Evolutionary conservation across 306 rosid genomes (phyloP), one percentile per base, ranked within the genome.

Genomic region (Aeschynomene evenia): DNA sequence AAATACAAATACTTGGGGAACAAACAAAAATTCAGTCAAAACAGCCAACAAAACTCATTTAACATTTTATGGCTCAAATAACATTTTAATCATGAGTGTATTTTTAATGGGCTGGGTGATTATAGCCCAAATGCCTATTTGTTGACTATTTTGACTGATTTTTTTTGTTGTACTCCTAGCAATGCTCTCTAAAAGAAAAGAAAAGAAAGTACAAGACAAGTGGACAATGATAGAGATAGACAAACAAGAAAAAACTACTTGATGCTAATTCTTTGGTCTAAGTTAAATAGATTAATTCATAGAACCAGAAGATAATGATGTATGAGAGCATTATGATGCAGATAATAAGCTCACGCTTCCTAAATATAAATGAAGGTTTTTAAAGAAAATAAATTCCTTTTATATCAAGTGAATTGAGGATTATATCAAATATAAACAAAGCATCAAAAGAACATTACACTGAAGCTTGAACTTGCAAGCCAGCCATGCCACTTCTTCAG

Each of bases 401-500:
- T 37, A 14, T 29, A 37, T 71, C 26, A 39, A 49, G 67, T 62
- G 64, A 63, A 48, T 80, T 48, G 39, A 67, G 29, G 29, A 37
- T 42, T 45, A 14, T 14, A 36, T 22, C 24, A 18, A 22, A 14
- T 14, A 36, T 22, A 20, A 18, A 22, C 53, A 71, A 57, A 77
- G 71, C 11, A 78, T 59, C 53, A 33, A 50, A 67, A 56, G 77
- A 80, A 64, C 29, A 71, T 81, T 89, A 86, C 92, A 66, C 81
- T 77, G 85, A 89, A 87, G 74, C 82, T 80, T 70, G 92, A 84
- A 70, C 97, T 86, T 43, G 99, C 96, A 50, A 95, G 85, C 99
- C 99, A 95, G 68, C 99, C 99, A 66, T 91, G 99, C 88, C 86
- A 91, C 82, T 91, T 85, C 83, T 91, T 95, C 63, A 91, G 87